Evolutionary conservation across 2,329 filamentous ascomycete species (phyloP).

Genomic region (Paramyrothecium roridum): DNA sequence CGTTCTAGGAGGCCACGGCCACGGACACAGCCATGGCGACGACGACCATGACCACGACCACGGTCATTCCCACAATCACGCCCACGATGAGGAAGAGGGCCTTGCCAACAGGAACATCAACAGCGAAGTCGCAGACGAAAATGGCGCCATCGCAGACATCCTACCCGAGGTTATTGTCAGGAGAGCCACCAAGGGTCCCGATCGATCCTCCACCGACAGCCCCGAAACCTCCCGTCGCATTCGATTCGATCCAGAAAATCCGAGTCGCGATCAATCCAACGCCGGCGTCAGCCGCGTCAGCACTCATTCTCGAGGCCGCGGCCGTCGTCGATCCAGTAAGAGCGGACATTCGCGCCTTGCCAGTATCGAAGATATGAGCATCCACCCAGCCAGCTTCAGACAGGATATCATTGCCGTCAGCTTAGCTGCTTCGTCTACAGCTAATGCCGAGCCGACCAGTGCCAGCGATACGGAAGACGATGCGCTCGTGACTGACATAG

Average conservation of each 20-base stretch:
- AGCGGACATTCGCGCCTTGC: constrained; percentile 57
- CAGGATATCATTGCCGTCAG: constrained; percentile 90
- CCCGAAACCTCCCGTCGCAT: constrained; percentile 35
- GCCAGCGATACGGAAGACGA: constrained; percentile 53
- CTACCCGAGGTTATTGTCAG: constrained; percentile 61
- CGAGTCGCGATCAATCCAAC: constrained; percentile 21
- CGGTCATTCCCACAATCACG: constrained; percentile 29
- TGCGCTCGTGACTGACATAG: constrained; percentile 39
- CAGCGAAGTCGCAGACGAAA: constrained; percentile 49
- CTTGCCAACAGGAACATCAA: constrained; percentile 37
- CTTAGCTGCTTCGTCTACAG: constrained; percentile 41
- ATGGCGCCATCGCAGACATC: constrained; percentile 57
- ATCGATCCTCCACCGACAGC: constrained; percentile 22
- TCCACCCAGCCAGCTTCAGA: constrained; percentile 86
- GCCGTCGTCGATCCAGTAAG: constrained; percentile 42
- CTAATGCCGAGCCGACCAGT: constrained; percentile 46
- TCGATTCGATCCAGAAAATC: constrained; percentile 30
- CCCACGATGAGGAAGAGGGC: constrained; percentile 47
- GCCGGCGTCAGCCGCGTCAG: constrained; percentile 24
- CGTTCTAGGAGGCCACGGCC: constrained; percentile 90
- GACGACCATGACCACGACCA: constrained; percentile 41
- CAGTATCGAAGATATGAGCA: constrained; percentile 71
- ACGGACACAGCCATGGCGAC: constrained; percentile 65
- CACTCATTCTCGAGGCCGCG: constrained; percentile 34
- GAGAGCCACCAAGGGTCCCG: constrained; percentile 31